Evolutionary conservation across 78 protist species (phyloP), one percentile per base, ranked within the genome.

Genomic region (Capsaspora owczarzaki): DNA sequence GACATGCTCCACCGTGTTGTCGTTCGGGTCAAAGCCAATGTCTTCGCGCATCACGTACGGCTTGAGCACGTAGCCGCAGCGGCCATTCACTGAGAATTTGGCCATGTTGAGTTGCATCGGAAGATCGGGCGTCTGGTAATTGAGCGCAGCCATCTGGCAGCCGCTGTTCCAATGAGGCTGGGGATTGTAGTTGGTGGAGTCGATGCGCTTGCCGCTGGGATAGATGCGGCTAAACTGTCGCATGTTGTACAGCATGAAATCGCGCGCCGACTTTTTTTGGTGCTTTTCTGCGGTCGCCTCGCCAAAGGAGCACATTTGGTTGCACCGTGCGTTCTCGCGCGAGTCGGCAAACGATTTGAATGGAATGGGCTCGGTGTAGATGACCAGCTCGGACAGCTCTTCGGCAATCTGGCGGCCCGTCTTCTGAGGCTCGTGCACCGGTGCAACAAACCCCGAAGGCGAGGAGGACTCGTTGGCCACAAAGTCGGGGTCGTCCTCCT

Each of bases 131-230:
- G 94, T 89, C 75, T 91, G 94, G 76, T 86, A 90, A 79, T 91
- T 91, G n/a, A 93, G 86, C 33, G 96, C 94, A 14, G 80, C 90
- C 37, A 93, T 23, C 70, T 89, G 93, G 53, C 74, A 46, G 47
- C 96, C 96, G 23, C 63, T 6, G 19, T n/a, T 35, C 88, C 88
- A 93, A 0, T 83, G 69, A 42, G 70, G 70, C 25, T 61, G 42
- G 23, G 97, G 97, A 75, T 90, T 76, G 80, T 86, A 93, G 70
- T 93, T 93, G 60, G 83, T 71, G 27, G 89, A 82, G 68, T 74
- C 85, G 82, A 93, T 66, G 40, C 97, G 85, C 0, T 82, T 75
- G 35, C 94, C 97, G n/a, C 71, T 41, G 22, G 97, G 97, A 72
- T 90, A 93, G 43, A 85, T 87, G 41, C 97, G 82, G 44, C 82